Evolutionary conservation across 2,329 filamentous ascomycete species (phyloP), one percentile per base, ranked within the genome.

Genomic region (Cercospora sp.): DNA sequence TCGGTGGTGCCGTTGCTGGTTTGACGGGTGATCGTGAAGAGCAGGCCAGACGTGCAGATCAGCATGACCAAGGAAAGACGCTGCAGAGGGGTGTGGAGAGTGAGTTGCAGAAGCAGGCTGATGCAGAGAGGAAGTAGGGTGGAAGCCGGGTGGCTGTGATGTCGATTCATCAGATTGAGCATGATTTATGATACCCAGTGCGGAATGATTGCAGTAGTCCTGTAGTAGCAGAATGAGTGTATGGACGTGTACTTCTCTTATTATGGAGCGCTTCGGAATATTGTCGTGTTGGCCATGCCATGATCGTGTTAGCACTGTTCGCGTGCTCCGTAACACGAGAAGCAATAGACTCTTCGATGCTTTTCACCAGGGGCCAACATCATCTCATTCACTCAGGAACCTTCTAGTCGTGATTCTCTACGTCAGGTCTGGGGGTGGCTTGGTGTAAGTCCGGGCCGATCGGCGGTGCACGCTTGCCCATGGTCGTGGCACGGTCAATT

Each of bases 51-150:
- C 91, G 88, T 76, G 84, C 91, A 78, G 79, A 84, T 73, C 83
- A 90, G 80, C 93, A 95, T 76, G 93, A 95, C 75, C 82, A 87
- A 72, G 94, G 93, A 72, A 97, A 95, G 89, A 91, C 91, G 20
- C 85, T 88, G 76, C 91, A 97, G 85, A 87, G 93, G 20, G 91
- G 93, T 60, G 93, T 90, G 1, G 93, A 97, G 86, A 82, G 86
- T 42, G 93, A 97, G 76, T 85, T 97, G 66, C 82, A 90, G 80
- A 94, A 92, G 87, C 84, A 91, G 84, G 86, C 70, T 2, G 67
- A 71, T 53, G 69, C 69, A 42, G 64, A 73, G 23, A 40, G 40
- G 61, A 51, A 57, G 28, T 67, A 65, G 20, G 31, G 40, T 23
- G 13, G 30, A 20, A 18, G 55, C 20, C 13, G 2, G 28, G 8